Evolutionary conservation across 169 alveolate species (phyloP).

Genomic region (Plasmodium knowlesi): DNA sequence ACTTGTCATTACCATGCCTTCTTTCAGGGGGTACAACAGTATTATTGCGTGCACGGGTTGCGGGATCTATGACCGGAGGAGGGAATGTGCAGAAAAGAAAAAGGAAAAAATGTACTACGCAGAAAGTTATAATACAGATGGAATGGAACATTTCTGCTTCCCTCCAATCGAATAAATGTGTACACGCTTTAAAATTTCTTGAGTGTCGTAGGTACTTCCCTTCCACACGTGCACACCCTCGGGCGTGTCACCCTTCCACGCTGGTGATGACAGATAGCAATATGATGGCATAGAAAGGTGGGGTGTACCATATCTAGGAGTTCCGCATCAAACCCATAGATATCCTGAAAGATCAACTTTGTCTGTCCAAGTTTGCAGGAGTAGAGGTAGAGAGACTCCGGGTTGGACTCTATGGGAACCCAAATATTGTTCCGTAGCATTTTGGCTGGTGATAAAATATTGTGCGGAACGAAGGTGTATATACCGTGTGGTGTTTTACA

Average conservation of each 20-base stretch:
- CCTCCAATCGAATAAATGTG: neutral
- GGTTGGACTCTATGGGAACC: constrained; percentile 66
- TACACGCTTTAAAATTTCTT: too few relatives aligned
- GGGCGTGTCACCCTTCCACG: too few relatives aligned
- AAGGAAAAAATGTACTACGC: neutral
- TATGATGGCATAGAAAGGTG: neutral
- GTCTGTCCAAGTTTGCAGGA: constrained; percentile 66
- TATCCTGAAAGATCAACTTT: constrained; percentile 39
- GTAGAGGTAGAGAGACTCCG: constrained; percentile 47
- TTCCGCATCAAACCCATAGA: constrained; percentile 46
- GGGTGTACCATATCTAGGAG: constrained; percentile 41
- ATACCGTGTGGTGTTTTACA: neutral
- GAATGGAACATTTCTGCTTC: neutral
- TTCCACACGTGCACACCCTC: neutral
- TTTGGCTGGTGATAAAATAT: neutral
- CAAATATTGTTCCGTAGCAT: constrained; percentile 23
- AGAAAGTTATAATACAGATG: neutral
- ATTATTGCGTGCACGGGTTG: constrained; percentile 66
- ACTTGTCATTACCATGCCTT: neutral
- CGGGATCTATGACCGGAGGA: constrained; percentile 10
- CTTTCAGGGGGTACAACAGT: constrained; percentile 42
- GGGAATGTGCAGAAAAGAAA: neutral
- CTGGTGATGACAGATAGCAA: neutral
- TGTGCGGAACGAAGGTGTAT: too few relatives aligned
- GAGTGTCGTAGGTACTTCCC: neutral